These are phyloP conservation scores for Colletotrichum sp. DNA, from an alignment of 2,329 filamentous ascomycete species.

Conservation along the genomic window DNA sequence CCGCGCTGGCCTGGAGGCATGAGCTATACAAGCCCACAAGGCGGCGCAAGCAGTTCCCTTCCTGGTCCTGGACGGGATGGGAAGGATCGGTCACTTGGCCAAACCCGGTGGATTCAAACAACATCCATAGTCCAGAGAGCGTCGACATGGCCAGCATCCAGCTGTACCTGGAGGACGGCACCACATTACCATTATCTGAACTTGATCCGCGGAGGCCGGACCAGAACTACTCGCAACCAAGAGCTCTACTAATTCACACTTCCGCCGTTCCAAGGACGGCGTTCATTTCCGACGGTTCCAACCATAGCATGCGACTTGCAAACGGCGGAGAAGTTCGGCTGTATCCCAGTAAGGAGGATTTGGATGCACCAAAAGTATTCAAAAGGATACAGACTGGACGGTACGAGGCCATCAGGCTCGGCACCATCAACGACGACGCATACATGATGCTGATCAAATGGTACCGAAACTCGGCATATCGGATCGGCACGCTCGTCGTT, in stretches of 20 bases:
- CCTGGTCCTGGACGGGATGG: neutral
- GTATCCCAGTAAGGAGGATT: neutral
- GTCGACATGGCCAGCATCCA: neutral
- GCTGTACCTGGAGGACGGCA: neutral
- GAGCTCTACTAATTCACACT: neutral
- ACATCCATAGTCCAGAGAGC: neutral
- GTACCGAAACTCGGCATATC: neutral
- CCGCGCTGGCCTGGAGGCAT: neutral
- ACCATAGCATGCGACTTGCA: neutral
- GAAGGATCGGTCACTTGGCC: neutral
- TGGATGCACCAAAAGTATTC: neutral
- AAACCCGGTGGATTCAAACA: neutral
- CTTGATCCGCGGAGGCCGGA: neutral
- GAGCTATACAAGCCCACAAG: neutral
- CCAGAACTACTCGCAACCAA: neutral
- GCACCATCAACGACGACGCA: neutral
- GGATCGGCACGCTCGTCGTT: neutral
- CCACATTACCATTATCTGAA: neutral
- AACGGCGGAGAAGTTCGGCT: neutral
- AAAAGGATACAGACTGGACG: neutral
- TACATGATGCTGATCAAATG: slow-evolving; percentile 5
- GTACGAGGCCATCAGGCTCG: neutral
- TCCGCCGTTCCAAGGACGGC: neutral
- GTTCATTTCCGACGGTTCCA: neutral
- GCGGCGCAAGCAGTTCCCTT: neutral